Percentiles rank a stretch among this genome's conserved stretches.
Evolutionary conservation across 176 grass and related monocot species (phyloP).

Genomic region (Alopecurus myosuroides): DNA sequence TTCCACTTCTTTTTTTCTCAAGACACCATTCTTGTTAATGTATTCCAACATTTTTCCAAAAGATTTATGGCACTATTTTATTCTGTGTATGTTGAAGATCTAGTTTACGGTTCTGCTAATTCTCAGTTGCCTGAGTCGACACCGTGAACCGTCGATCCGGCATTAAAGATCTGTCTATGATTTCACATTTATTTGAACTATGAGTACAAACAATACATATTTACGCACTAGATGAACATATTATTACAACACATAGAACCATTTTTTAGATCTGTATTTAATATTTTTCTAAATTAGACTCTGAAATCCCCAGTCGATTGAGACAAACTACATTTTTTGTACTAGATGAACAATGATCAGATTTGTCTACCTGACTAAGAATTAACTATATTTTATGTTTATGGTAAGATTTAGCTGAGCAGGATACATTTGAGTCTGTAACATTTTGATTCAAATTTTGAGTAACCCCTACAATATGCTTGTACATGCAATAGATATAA

Average conservation of each 20-base stretch:
- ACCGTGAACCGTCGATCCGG: neutral
- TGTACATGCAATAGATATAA: neutral
- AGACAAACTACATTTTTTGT: neutral
- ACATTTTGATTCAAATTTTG: neutral
- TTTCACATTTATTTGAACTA: neutral
- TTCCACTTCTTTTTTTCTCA: neutral
- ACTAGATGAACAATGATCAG: neutral
- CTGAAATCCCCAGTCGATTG: neutral
- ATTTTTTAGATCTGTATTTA: too few relatives aligned
- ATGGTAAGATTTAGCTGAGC: neutral
- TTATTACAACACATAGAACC: neutral
- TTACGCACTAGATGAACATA: neutral
- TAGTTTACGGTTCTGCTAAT: neutral
- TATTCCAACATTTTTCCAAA: neutral
- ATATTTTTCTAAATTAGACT: neutral
- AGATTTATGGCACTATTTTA: neutral
- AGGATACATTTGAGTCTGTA: neutral
- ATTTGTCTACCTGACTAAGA: neutral
- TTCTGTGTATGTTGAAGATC: neutral
- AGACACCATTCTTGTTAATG: neutral
- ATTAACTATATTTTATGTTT: neutral
- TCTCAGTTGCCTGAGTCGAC: neutral
- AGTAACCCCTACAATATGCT: neutral
- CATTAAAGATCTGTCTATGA: neutral
- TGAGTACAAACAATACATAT: neutral